A percentile compares a stretch with the other conserved stretches of the same genome.
phyloP scores from a whole-genome alignment of 805 yeast genomes.

The Wickerhamiella musiphila region DNA sequence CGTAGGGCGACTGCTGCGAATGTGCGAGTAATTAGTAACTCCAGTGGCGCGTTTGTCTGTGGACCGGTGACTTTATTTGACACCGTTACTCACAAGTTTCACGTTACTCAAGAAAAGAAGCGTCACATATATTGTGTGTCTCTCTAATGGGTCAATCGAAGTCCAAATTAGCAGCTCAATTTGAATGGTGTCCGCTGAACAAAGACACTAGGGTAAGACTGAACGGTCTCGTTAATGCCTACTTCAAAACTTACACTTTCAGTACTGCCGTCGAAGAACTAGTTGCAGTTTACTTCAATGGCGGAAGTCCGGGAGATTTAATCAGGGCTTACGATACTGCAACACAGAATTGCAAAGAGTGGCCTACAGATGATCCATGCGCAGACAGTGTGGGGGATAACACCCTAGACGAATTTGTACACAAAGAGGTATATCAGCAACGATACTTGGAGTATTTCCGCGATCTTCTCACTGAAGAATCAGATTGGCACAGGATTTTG shows the following conservation, averaged over 20 bases:
- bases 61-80: too few relatives aligned
- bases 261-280: slow-evolving; percentile 13
- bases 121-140: too few relatives aligned
- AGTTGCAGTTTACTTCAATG: slow-evolving; percentile 23
- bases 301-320: slow-evolving; percentile 21
- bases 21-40: too few relatives aligned
- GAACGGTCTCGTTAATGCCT: slow-evolving; percentile 19
- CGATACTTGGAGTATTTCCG: slow-evolving; percentile 25
- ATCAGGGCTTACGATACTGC: slow-evolving; percentile 17
- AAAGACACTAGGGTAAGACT: too few relatives aligned
- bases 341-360: slow-evolving; percentile 13
- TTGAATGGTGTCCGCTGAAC: too few relatives aligned
- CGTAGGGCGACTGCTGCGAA: slow-evolving; percentile 1
- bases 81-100: too few relatives aligned
- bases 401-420: slow-evolving; percentile 19
- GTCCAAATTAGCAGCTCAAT: too few relatives aligned
- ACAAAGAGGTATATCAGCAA: slow-evolving; percentile 19
- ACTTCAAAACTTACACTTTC: slow-evolving; percentile 19
- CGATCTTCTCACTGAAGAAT: slow-evolving; percentile 21
- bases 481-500: slow-evolving; percentile 21
- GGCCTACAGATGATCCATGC: slow-evolving; percentile 25
- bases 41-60: too few relatives aligned
- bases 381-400: slow-evolving; percentile 22
- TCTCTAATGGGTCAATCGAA: too few relatives aligned
- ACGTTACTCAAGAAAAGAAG: too few relatives aligned